Percentiles rank a stretch among this genome's conserved stretches.
These are phyloP conservation scores for Kalaharituber pfeilii DNA, from an alignment of 2,329 filamentous ascomycete genomes.

Conservation along the genomic window DNA sequence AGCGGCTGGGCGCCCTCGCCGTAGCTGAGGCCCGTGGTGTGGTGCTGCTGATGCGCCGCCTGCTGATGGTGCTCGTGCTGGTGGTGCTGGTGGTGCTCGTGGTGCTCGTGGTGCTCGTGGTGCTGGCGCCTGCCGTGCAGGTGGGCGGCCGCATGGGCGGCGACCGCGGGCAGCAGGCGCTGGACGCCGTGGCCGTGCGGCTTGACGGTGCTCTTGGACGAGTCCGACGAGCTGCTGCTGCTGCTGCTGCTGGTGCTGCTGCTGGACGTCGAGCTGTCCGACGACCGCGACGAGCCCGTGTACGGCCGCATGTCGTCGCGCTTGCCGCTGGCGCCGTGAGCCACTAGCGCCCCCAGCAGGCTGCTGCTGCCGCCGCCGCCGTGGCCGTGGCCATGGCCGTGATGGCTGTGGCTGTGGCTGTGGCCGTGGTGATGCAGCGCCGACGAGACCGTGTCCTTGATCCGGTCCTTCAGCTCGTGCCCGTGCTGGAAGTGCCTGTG, in stretches of 20 bases:
- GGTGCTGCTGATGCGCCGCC: neutral
- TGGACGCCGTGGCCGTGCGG: neutral
- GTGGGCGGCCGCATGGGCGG: neutral
- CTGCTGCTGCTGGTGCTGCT: constrained; percentile 3
- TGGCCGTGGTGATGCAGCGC: neutral
- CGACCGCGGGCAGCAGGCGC: neutral
- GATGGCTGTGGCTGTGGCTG: neutral
- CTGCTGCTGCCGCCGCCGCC: no score
- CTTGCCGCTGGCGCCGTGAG: no score
- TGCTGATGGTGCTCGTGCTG: constrained; percentile 1
- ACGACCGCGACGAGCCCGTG: neutral
- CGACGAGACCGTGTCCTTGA: neutral
- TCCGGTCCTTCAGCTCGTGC: neutral
- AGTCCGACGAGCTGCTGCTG: constrained; percentile 6
- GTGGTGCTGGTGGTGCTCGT: neutral
- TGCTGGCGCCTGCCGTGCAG: neutral
- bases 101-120: neutral
- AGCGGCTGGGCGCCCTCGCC: neutral
- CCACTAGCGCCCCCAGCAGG: no score
- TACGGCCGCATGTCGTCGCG: neutral
- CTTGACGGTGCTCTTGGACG: constrained; percentile 3
- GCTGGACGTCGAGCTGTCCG: neutral
- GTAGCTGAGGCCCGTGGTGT: neutral
- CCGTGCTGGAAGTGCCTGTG: neutral
- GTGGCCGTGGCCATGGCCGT: neutral